Evolutionary conservation across 176 grass and related monocot genomes (phyloP).

Genomic region (Hyparrhenia diplandra): DNA sequence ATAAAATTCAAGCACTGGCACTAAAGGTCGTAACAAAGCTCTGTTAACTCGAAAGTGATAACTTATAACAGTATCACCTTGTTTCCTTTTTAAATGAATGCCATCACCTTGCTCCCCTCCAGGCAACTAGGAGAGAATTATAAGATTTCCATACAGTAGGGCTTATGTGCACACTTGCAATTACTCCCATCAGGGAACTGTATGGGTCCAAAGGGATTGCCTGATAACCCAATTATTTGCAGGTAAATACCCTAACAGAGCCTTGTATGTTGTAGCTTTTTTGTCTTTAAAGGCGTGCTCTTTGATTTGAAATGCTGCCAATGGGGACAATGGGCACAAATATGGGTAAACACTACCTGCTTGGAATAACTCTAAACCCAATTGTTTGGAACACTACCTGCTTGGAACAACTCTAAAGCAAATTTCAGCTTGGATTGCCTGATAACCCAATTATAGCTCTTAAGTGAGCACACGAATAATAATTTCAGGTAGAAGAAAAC

Average conservation of each 20-base stretch:
- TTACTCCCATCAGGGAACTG: background rate
- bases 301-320: background rate
- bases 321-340: background rate
- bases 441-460: no score
- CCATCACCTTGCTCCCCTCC: background rate
- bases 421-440: no score
- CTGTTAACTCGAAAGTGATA: no score
- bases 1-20: no score
- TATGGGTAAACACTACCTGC: background rate
- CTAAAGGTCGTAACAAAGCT: no score
- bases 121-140: background rate
- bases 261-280: background rate
- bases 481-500: background rate
- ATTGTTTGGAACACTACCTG: no score
- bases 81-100: no score
- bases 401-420: no score
- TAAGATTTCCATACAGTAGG: background rate
- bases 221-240: background rate
- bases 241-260: background rate
- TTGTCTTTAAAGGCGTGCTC: background rate
- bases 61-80: no score
- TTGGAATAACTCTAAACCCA: background rate
- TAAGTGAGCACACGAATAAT: background rate
- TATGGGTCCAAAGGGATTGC: background rate
- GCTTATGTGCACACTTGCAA: background rate